A percentile compares a stretch with the other conserved stretches of the same genome.
Conservation (phyloP, 75 land plant genomes). For the Sequoia sempervirens region DNA sequence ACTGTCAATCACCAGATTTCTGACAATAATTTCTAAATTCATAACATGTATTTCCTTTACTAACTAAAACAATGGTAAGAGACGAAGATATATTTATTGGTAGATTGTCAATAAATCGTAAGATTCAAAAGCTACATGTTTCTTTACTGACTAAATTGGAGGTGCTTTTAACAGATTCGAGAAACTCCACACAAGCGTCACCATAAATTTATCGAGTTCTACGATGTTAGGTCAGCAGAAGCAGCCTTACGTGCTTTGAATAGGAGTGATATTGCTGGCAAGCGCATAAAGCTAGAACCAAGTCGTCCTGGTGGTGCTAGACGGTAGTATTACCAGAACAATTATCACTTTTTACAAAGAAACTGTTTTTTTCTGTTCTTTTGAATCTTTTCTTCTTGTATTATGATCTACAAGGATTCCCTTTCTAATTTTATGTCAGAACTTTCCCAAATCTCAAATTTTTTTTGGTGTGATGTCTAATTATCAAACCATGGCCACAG, state of each 20-base stretch:
- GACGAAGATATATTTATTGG: background rate
- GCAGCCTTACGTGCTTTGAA: constrained; percentile 62
- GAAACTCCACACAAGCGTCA: constrained; percentile 68
- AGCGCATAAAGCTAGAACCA: constrained; percentile 71
- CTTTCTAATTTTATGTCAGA: background rate
- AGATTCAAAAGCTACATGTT: background rate
- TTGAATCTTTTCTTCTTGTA: background rate
- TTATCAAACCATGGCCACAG: background rate
- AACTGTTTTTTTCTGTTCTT: background rate
- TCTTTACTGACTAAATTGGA: constrained; percentile 8
- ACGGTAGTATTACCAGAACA: constrained; percentile 31
- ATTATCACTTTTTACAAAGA: background rate
- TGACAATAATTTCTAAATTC: background rate
- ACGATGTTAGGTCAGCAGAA: constrained; percentile 78
- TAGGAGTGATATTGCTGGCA: constrained; percentile 64
- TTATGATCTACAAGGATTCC: background rate
- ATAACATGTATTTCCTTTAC: background rate
- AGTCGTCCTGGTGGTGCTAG: constrained; percentile 71
- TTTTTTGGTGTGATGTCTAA: background rate
- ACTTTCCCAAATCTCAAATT: background rate
- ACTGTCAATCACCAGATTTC: background rate
- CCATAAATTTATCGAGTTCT: constrained; percentile 69
- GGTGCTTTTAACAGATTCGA: constrained; percentile 43
- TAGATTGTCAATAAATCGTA: background rate
- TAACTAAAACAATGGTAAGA: background rate